Evolutionary conservation across 2,329 filamentous ascomycete genomes (phyloP), one percentile per base, ranked within the genome.

Genomic region (Fusarium tricinctum): DNA sequence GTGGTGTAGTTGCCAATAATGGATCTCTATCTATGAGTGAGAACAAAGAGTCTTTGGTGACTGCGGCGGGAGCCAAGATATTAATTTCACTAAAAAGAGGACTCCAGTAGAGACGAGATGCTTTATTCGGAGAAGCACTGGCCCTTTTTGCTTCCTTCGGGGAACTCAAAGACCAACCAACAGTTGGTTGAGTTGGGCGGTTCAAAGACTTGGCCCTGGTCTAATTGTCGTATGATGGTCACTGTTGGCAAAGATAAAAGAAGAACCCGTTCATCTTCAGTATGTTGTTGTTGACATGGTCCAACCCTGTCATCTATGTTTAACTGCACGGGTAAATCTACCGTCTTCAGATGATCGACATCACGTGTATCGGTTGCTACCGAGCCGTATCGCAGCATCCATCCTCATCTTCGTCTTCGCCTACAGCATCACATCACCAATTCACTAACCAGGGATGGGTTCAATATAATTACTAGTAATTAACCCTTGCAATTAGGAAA

Each of bases 341-440:
- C 26, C 42, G 57, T 57, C 51, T 54, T n/a, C 35, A 33, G 49
- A 26, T 22, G 61, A 43, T 64, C 59, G 51, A 26, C 62, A 59
- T 63, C 38, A 64, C 54, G 62, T 64, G 47, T 26, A 22, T 52
- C 59, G 52, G 52, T 17, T 58, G 44, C 35, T 47, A 22, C 58
- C 53, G 53, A 65, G 26, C 35, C n/a, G n/a, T 15, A 33, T 33
- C 30, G 15, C 30, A 10, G 15, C 30, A 33, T 15, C 14, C 23
- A 44, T 38, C 32, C 14, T 23, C 40, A 55, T 40, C 45, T 49
- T 17, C 46, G 35, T 40, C 45, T 49, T 17, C 46, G 30, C 22
- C 38, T 19, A 13, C 28, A 42, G 22, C 20, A 15, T 12, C 17
- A 38, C 12, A 13, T 39, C 52, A 19, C 26, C 23, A 28, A 30